Evolutionary conservation across 176 grass and related monocot genomes (phyloP).

Genomic region (Musa schizocarpa): DNA sequence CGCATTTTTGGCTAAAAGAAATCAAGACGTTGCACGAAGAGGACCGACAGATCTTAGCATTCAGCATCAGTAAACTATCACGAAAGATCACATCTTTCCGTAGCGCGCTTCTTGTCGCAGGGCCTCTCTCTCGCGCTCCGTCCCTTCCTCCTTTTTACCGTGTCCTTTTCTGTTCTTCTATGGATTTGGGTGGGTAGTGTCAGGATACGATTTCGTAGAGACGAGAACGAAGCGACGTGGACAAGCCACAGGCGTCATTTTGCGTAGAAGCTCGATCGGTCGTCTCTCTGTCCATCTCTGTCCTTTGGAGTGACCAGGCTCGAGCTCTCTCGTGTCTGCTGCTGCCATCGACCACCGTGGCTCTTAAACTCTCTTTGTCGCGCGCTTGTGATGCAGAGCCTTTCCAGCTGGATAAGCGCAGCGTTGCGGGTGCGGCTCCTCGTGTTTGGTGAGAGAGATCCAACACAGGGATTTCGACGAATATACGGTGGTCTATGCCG

Average conservation of each 20-base stretch:
- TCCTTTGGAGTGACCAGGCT: constrained; percentile 5
- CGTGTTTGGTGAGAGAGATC: too few relatives aligned
- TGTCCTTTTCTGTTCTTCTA: neutral
- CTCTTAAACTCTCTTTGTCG: too few relatives aligned
- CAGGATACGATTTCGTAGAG: neutral
- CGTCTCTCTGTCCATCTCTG: neutral
- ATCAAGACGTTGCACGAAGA: neutral
- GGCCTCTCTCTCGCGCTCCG: neutral
- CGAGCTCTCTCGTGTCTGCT: neutral
- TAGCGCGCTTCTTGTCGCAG: neutral
- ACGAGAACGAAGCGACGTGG: neutral
- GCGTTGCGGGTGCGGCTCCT: too few relatives aligned
- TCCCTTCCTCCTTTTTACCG: neutral
- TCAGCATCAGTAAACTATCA: neutral
- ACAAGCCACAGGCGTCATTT: neutral
- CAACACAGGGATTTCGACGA: too few relatives aligned
- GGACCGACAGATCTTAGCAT: neutral
- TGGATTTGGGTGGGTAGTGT: neutral
- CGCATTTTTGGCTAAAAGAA: neutral
- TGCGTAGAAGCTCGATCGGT: neutral
- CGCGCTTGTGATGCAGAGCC: too few relatives aligned
- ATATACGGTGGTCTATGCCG: too few relatives aligned
- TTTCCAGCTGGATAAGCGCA: too few relatives aligned
- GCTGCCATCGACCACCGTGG: too few relatives aligned
- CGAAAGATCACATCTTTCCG: neutral